Base-by-base conservation (phyloP, 192 early-diverging fungal species). In the Lunasporangiospora selenospora region DNA sequence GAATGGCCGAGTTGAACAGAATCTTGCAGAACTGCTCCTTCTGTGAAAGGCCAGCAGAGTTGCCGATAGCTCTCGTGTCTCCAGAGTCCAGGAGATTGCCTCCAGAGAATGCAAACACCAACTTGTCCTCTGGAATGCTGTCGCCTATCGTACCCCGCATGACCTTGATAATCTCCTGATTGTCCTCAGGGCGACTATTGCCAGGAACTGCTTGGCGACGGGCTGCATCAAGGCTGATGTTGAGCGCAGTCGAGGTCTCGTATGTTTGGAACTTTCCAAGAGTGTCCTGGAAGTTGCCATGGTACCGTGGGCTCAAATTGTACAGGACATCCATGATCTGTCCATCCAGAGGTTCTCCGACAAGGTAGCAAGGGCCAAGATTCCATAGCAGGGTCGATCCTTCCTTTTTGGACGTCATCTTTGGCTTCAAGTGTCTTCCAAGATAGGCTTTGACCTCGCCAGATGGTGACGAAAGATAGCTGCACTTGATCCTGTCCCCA, bases 181-280 rank as follows among this genome's bases (percentile, higher is more conserved):
- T 80, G 45, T 80, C 78, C 19, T 76, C 64, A 24, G 62, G 75
- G 10, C 75, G 56, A 12, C 77, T 75, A 30, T 63, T 58, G n/a
- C n/a, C n/a, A 10, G 77, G 76, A 26, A 60, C 63, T 12, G 62
- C 62, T 15, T 76, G 57, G 18, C 75, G 78, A 37, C 66, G 67
- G 18, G 75, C 62, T 11, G 67, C 73, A 6, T 80, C 73, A 16
- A 88, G 40, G 31, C 69, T 82, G 54, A 86, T 67, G 54, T 76
- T 81, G 1, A 86, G 38, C 1, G 80, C 64, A 3, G 85, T 86
- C 1, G 83, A 84, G 11, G 85, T 87, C 63, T 89, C 87, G 33
- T 88, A 87, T 0, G 87, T 88, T 47, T 85, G 83, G 64, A 90
- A 91, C 53, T 88, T 83, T 9, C 77, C 62, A 3, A 88, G 59